A percentile compares a stretch with the other conserved stretches of the same genome.
Evolutionary conservation across 2,329 filamentous ascomycete species (phyloP).

Genomic region (Hymenotorrendiella dingleyae): DNA sequence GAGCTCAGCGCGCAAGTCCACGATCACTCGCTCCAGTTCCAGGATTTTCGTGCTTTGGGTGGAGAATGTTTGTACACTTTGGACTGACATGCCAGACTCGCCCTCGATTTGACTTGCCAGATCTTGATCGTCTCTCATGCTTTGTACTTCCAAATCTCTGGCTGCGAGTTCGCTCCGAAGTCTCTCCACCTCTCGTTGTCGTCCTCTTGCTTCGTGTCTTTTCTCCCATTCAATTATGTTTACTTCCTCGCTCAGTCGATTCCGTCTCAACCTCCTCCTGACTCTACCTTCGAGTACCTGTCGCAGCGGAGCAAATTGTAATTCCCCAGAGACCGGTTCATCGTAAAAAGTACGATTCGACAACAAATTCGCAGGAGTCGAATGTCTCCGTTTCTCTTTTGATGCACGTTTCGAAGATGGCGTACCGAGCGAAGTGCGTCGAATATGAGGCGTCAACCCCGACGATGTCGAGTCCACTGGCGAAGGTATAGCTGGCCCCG

Average conservation of each 20-base stretch:
- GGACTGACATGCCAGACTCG: constrained; percentile 17
- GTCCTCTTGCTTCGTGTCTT: constrained; percentile 34
- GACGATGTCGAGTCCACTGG: constrained; percentile 34
- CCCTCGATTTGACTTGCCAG: constrained; percentile 25
- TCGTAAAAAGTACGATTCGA: constrained; percentile 21
- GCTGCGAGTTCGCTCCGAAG: constrained; percentile 41
- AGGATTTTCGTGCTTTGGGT: constrained; percentile 19
- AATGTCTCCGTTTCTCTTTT: constrained; percentile 44
- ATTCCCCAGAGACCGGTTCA: constrained; percentile 32
- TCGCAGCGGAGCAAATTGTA: constrained; percentile 44
- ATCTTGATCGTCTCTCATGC: constrained; percentile 26
- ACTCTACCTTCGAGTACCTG: constrained; percentile 52
- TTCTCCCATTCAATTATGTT: constrained; percentile 45
- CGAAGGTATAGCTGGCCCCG: constrained; percentile 35
- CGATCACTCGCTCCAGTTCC: constrained; percentile 26
- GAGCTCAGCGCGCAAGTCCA: constrained; percentile 23
- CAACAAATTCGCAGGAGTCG: constrained; percentile 32
- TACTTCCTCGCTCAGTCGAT: constrained; percentile 53
- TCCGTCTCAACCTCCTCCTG: constrained; percentile 50
- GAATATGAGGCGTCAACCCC: constrained; percentile 54
- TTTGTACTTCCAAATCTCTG: constrained; percentile 28
- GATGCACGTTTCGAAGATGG: constrained; percentile 33
- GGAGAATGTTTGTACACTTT: constrained; percentile 11
- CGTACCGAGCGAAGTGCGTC: constrained; percentile 42
- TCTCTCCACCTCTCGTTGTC: constrained; percentile 42